A percentile compares a stretch with the other conserved stretches of the same genome.
Evolutionary conservation across 164 flowering plant genomes (phyloP).

Genomic region (Aristolochia fimbriata): DNA sequence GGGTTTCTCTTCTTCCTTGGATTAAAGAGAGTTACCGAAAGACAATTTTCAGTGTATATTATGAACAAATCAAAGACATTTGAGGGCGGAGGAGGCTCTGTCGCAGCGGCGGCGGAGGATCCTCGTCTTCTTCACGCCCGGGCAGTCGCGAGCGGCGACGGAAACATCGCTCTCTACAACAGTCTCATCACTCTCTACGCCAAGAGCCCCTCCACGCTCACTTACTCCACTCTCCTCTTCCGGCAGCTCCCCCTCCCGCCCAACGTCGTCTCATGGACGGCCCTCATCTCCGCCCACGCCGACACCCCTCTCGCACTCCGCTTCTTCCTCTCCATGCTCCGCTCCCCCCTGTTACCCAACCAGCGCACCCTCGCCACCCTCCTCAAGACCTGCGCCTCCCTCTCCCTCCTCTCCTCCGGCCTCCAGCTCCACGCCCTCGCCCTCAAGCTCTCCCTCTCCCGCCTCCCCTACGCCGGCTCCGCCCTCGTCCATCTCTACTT

Average conservation of each 20-base stretch:
- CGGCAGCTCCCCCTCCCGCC: constrained; percentile 35
- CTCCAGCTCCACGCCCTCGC: constrained; percentile 42
- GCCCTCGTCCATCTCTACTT: constrained; percentile 39
- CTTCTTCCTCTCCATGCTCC: constrained; percentile 66
- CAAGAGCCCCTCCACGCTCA: constrained; percentile 18
- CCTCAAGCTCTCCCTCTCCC: constrained; percentile 32
- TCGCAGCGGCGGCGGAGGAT: too few species aligned
- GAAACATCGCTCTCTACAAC: constrained; percentile 21
- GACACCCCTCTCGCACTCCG: constrained; percentile 24
- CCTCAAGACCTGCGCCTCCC: constrained; percentile 51
- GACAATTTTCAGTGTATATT: too few species aligned
- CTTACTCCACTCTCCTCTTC: constrained; percentile 31
- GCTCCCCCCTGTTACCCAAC: constrained; percentile 54
- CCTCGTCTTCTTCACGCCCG: constrained; percentile 18
- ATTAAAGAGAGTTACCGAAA: too few species aligned
- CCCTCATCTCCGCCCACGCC: constrained; percentile 48
- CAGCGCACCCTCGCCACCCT: constrained; percentile 51
- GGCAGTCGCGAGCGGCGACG: constrained; percentile 18
- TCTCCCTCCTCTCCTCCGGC: constrained; percentile 29
- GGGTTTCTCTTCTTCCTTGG: too few species aligned
- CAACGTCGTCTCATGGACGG: constrained; percentile 66
- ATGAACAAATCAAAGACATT: too few species aligned
- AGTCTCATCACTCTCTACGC: constrained; percentile 47
- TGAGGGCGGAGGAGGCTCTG: too few species aligned
- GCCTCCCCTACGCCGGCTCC: constrained; percentile 36